Conservation (phyloP, 2,329 filamentous ascomycete species). For the Cryphonectria carpinicola region DNA sequence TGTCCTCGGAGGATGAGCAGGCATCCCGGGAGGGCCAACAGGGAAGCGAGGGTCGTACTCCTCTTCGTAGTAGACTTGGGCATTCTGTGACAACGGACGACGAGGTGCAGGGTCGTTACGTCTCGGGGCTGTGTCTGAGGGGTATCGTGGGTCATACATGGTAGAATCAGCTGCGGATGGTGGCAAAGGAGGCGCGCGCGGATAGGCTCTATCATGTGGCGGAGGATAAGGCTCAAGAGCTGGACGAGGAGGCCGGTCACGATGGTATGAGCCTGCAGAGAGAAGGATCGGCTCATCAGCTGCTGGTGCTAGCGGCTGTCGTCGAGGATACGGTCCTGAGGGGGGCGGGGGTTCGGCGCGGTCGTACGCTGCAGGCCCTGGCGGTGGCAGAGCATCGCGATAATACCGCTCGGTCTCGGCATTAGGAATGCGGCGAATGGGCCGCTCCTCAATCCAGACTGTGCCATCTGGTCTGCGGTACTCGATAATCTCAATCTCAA, state of each 20-base stretch:
- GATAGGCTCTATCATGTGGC: slow-evolving; percentile 22
- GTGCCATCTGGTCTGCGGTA: slow-evolving; percentile 49
- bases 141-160: slow-evolving; percentile 30
- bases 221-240: slow-evolving; percentile 20
- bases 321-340: slow-evolving; percentile 12
- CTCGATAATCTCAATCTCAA: slow-evolving; percentile 51
- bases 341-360: slow-evolving; percentile 5
- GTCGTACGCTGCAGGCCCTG: slow-evolving; percentile 26
- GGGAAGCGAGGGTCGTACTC: slow-evolving; percentile 51
- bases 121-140: slow-evolving; percentile 16
- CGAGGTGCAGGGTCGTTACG: slow-evolving; percentile 17
- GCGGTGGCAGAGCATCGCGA: slow-evolving; percentile 19
- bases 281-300: slow-evolving; percentile 5
- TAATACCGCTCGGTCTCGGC: slow-evolving; percentile 35
- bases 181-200: slow-evolving; percentile 15
- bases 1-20: slow-evolving; percentile 7
- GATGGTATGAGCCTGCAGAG: slow-evolving; percentile 6
- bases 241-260: not conserved
- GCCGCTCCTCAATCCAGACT: slow-evolving; percentile 49
- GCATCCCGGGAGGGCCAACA: slow-evolving; percentile 33
- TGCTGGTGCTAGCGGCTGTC: slow-evolving; percentile 18
- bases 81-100: slow-evolving; percentile 23
- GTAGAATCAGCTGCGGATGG: slow-evolving; percentile 3
- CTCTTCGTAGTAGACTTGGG: slow-evolving; percentile 33
- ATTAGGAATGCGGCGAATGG: slow-evolving; percentile 39